Percentiles rank a stretch among this genome's conserved stretches.
phyloP scores from a whole-genome alignment of 768 basidiomycete genomes.

The Grammothele lineata region DNA sequence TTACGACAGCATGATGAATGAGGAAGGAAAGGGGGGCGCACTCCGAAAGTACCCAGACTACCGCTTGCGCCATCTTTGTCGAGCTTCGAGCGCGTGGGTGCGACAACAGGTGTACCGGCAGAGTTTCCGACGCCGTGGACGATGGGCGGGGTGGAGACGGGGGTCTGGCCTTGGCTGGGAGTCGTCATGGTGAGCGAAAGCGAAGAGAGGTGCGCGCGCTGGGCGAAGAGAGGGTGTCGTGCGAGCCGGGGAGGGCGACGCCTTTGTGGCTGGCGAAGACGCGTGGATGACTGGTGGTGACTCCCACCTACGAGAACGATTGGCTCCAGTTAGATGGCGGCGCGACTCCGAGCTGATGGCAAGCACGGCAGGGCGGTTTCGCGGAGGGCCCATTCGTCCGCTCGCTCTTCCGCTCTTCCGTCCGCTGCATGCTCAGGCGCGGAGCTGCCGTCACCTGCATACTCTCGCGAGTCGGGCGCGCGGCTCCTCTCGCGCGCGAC shows the following conservation, averaged over 20 bases:
- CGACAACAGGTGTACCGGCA: constrained; percentile 36
- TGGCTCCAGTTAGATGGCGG: too few relatives aligned
- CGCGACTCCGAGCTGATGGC: too few relatives aligned
- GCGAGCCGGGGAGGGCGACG: background rate
- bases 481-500: too few relatives aligned
- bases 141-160: constrained; percentile 22
- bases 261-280: constrained; percentile 2
- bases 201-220: constrained; percentile 1
- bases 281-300: background rate
- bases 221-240: background rate
- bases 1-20: too few relatives aligned
- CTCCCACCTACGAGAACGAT: background rate
- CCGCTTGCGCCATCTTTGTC: constrained; percentile 48
- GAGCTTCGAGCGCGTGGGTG: constrained; percentile 48
- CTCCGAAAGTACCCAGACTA: constrained; percentile 71
- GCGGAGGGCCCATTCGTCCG: too few relatives aligned
- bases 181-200: constrained; percentile 20
- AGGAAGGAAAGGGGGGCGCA: constrained; percentile 27
- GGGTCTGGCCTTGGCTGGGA: constrained; percentile 19
- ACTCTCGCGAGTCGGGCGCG: too few relatives aligned
- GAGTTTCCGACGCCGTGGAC: constrained; percentile 35
- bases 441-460: too few relatives aligned
- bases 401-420: too few relatives aligned
- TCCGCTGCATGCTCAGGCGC: too few relatives aligned
- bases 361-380: too few relatives aligned